phyloP scores from a whole-genome alignment of 2,329 filamentous ascomycete genomes.

The Aulographum hederae region DNA sequence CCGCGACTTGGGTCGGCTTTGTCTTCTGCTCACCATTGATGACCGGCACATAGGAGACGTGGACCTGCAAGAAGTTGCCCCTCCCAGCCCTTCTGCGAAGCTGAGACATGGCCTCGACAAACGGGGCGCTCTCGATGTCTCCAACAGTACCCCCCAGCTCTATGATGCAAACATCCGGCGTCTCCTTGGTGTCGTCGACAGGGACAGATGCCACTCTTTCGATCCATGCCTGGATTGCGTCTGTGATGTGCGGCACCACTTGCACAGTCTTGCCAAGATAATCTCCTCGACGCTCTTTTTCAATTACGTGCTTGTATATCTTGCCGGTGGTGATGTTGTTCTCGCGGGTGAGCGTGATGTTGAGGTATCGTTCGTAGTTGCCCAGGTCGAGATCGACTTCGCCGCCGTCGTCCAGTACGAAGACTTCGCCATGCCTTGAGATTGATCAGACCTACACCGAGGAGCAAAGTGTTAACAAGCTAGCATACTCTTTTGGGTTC shows the following conservation, averaged over 20 bases:
- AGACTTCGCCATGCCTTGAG: conserved; percentile 66
- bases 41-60: conserved; percentile 75
- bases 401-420: conserved; percentile 70
- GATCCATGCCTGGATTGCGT: conserved; percentile 87
- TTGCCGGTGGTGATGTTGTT: conserved; percentile 98
- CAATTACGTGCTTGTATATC: conserved; percentile 79
- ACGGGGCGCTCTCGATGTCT: conserved; percentile 75
- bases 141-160: conserved; percentile 52
- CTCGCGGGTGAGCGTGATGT: conserved; percentile 62
- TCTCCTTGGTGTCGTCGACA: conserved; percentile 65
- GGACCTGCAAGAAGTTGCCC: conserved; percentile 73
- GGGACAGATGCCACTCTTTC: conserved; percentile 69
- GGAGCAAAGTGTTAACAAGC: neutral
- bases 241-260: conserved; percentile 80
- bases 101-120: conserved; percentile 73
- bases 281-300: conserved; percentile 51
- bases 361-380: conserved; percentile 67
- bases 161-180: conserved; percentile 85
- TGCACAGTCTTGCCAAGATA: conserved; percentile 84
- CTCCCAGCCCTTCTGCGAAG: conserved; percentile 53
- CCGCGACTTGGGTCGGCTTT: conserved; percentile 86
- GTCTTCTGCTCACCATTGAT: conserved; percentile 74
- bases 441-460: neutral
- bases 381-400: conserved; percentile 60
- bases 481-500: conserved; percentile 41